phyloP scores from a whole-genome alignment of 1,284 basidiomycete species.

The Entoloma clypeatum region DNA sequence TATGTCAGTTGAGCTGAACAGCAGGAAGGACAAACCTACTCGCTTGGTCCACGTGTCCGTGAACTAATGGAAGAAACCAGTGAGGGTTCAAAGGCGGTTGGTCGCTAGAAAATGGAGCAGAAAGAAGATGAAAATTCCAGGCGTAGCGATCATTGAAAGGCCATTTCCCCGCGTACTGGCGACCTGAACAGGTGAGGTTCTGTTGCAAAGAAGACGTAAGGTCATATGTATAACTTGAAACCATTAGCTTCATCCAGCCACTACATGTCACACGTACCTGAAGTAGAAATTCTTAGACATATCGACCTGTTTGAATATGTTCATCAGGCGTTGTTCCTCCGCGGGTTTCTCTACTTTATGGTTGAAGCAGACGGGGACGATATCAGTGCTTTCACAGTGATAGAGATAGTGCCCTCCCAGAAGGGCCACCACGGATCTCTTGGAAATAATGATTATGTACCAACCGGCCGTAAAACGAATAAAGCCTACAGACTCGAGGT shows the following conservation, averaged over 20 bases:
- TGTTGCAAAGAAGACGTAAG: constrained; percentile 92
- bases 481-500: constrained; percentile 57
- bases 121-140: constrained; percentile 95
- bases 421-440: constrained; percentile 89
- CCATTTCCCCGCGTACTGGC: constrained; percentile 44
- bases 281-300: constrained; percentile 99
- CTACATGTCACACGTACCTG: constrained; percentile 50
- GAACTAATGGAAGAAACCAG: constrained; percentile 92
- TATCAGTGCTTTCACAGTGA: constrained; percentile 92
- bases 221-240: constrained; percentile 90
- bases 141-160: constrained; percentile 88
- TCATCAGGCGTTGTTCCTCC: constrained; percentile 84
- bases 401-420: constrained; percentile 97
- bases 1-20: not conserved
- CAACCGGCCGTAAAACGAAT: constrained; percentile 87
- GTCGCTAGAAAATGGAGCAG: constrained; percentile 51
- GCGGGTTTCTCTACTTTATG: constrained; percentile 79
- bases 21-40: constrained; percentile 58
- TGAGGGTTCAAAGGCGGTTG: constrained; percentile 53
- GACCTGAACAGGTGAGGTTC: constrained; percentile 71
- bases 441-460: constrained; percentile 89
- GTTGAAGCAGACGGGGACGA: constrained; percentile 69
- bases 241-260: constrained; percentile 2
- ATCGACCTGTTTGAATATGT: constrained; percentile 96
- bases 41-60: constrained; percentile 97